Evolutionary conservation across 2,329 filamentous ascomycete species (phyloP).

Genomic region (Trichoderma brevicompactum): DNA sequence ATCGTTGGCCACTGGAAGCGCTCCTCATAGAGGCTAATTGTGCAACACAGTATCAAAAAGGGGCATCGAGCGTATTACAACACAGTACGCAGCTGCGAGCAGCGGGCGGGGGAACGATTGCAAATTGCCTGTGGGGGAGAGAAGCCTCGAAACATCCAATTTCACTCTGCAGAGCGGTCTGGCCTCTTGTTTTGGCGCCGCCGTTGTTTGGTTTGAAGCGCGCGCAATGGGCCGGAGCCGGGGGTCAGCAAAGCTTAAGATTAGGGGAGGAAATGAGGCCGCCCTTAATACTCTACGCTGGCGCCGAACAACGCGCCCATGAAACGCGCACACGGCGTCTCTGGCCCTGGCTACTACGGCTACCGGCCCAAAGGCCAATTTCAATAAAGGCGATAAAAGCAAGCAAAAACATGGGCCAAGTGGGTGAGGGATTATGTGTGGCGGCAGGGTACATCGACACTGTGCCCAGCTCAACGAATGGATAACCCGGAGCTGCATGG

Average conservation of each 20-base stretch:
- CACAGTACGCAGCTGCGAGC: neutral
- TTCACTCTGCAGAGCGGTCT: neutral
- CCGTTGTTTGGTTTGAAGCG: constrained; percentile 18
- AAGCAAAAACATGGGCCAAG: neutral
- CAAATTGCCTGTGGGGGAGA: constrained; percentile 16
- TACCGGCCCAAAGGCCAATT: constrained; percentile 8
- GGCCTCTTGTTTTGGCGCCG: constrained; percentile 14
- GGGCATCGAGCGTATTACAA: constrained; percentile 8
- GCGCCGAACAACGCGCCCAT: neutral
- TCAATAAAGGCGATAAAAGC: neutral
- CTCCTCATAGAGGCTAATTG: neutral
- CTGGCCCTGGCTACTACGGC: neutral
- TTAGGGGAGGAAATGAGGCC: constrained; percentile 17
- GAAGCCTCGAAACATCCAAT: constrained; percentile 12
- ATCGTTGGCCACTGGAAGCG: neutral
- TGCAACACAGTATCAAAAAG: constrained; percentile 26
- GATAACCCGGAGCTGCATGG: neutral
- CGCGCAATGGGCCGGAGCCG: constrained; percentile 19
- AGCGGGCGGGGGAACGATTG: neutral
- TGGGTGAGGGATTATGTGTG: constrained; percentile 25
- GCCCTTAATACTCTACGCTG: constrained; percentile 11
- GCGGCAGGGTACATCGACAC: constrained; percentile 6
- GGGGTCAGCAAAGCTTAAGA: constrained; percentile 15
- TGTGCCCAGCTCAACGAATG: neutral
- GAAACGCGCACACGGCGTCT: constrained; percentile 14